These are phyloP conservation scores for Dichotomopilus funicola DNA, from an alignment of 2,329 filamentous ascomycete genomes.

Conservation along the genomic window DNA sequence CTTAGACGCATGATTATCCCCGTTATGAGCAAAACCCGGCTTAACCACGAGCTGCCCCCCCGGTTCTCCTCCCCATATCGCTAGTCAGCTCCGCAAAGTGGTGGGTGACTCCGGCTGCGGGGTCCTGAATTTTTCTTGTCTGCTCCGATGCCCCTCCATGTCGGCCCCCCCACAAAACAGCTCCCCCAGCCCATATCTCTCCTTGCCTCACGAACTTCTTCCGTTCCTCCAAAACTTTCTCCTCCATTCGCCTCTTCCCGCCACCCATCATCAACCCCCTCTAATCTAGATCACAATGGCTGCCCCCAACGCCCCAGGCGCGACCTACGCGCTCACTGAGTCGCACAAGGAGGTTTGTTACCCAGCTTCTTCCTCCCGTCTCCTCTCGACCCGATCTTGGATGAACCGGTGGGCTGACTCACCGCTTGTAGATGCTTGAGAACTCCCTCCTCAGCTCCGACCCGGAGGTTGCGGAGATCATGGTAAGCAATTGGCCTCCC, in stretches of 20 bases:
- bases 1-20: slow-evolving; percentile 4
- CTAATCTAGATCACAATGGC: slow-evolving; percentile 19
- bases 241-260: background rate
- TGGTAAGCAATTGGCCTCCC: slow-evolving; percentile 55
- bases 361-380: slow-evolving; percentile 20
- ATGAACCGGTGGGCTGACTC: slow-evolving; percentile 23
- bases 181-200: background rate
- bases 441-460: slow-evolving; percentile 87
- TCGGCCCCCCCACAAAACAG: background rate
- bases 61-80: background rate
- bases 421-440: slow-evolving; percentile 72
- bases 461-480: slow-evolving; percentile 91
- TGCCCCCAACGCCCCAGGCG: slow-evolving; percentile 11
- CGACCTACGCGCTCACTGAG: slow-evolving; percentile 46
- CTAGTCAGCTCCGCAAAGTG: too few species aligned
- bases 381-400: background rate
- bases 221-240: background rate
- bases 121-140: slow-evolving; percentile 17
- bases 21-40: slow-evolving; percentile 8
- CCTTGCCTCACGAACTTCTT: background rate
- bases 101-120: slow-evolving; percentile 7
- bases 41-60: slow-evolving; percentile 3
- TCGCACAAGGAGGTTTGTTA: slow-evolving; percentile 48
- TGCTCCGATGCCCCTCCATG: slow-evolving; percentile 16
- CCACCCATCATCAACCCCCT: background rate